Percentiles rank a stretch among this genome's conserved stretches.
phyloP scores from a whole-genome alignment of 1,284 basidiomycete species.

The Pyrrhoderma lamaoense region DNA sequence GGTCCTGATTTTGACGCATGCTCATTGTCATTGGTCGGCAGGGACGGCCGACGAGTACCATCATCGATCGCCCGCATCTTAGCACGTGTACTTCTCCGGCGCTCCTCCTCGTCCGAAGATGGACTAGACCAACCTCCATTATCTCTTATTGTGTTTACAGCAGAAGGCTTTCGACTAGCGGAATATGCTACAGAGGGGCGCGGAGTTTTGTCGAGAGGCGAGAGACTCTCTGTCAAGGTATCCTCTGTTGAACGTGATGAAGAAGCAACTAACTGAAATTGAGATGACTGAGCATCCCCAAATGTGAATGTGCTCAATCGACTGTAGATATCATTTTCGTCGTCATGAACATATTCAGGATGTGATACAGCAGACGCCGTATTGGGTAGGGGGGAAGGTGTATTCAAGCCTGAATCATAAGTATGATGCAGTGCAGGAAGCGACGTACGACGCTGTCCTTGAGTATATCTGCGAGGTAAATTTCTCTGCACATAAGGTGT shows the following conservation, averaged over 20 bases:
- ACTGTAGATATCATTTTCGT: slow-evolving; percentile 31
- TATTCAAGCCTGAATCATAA: neutral
- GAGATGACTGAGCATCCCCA: slow-evolving; percentile 26
- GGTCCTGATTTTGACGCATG: slow-evolving; percentile 1
- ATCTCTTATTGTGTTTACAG: neutral
- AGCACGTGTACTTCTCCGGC: slow-evolving; percentile 31
- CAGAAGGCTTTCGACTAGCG: neutral
- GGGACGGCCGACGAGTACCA: slow-evolving; percentile 37
- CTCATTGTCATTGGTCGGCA: slow-evolving; percentile 30
- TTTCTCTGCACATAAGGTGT: slow-evolving; percentile 17
- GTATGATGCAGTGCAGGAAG: slow-evolving; percentile 17
- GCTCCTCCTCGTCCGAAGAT: slow-evolving; percentile 25
- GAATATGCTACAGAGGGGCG: slow-evolving; percentile 30
- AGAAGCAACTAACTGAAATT: slow-evolving; percentile 17
- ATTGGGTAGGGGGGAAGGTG: neutral
- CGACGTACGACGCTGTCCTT: slow-evolving; percentile 15
- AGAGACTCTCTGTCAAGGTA: slow-evolving; percentile 14
- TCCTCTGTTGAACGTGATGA: slow-evolving; percentile 20
- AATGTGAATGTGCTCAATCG: slow-evolving; percentile 34
- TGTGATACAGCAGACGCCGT: slow-evolving; percentile 3
- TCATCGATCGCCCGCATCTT: slow-evolving; percentile 42
- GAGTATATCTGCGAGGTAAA: slow-evolving; percentile 9
- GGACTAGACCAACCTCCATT: slow-evolving; percentile 12
- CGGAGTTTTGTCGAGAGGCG: slow-evolving; percentile 30
- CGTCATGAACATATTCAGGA: slow-evolving; percentile 17